Conservation (phyloP, 2,329 filamentous ascomycete genomes). For the Calcarisporium arbuscula region DNA sequence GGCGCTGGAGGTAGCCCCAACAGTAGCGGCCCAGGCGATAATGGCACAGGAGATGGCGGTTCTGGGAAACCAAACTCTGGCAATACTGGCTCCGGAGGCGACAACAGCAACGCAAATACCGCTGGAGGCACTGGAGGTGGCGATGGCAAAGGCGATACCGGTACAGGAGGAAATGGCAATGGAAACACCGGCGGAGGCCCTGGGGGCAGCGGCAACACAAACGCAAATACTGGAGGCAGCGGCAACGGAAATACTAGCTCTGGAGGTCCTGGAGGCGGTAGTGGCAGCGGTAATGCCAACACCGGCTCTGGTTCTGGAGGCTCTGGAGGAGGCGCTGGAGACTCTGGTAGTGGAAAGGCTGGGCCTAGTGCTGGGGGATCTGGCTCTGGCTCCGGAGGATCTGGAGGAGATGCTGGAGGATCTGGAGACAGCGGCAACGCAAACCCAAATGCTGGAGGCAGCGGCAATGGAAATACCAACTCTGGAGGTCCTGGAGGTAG, state of each 20-base stretch:
- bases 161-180: neutral
- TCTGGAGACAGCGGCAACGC: neutral
- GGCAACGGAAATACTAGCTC: neutral
- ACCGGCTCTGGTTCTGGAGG: slow-evolving; percentile 1
- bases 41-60: too few relatives aligned
- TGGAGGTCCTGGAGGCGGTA: too few relatives aligned
- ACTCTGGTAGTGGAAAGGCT: neutral
- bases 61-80: too few relatives aligned
- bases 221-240: neutral
- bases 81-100: too few relatives aligned
- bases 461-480: neutral
- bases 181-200: slow-evolving; percentile 1
- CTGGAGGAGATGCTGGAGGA: neutral
- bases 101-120: neutral
- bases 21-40: too few relatives aligned
- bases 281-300: slow-evolving; percentile 1
- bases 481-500: too few relatives aligned
- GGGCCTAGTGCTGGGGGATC: neutral
- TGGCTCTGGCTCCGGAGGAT: neutral
- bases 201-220: neutral
- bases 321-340: neutral
- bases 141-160: neutral
- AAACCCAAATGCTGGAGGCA: neutral
- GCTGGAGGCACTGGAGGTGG: neutral
- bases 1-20: too few relatives aligned